phyloP scores from a whole-genome alignment of 768 basidiomycete species.

The Psilocybe sp. region DNA sequence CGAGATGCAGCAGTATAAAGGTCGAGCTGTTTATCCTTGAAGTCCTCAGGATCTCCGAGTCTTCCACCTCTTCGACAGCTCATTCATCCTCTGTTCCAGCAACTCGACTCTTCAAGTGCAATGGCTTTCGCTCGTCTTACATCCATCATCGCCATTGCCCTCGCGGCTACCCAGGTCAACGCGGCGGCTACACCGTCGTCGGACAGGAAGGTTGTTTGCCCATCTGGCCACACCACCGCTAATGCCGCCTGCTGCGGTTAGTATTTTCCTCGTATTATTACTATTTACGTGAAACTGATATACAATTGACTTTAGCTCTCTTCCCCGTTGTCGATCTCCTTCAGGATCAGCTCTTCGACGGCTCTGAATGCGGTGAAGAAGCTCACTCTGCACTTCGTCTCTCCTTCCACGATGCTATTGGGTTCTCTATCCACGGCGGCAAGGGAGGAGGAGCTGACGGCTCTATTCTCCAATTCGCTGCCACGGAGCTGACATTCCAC shows the following conservation, averaged over 20 bases:
- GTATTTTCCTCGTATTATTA: neutral
- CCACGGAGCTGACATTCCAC: slow-evolving; percentile 17
- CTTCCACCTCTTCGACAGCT: too few relatives aligned
- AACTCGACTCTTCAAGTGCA: neutral
- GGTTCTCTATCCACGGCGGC: slow-evolving; percentile 13
- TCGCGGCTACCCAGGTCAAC: slow-evolving; percentile 6
- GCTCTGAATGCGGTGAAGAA: slow-evolving; percentile 28
- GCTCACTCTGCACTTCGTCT: slow-evolving; percentile 16
- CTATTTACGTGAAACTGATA: neutral
- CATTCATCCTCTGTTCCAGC: too few relatives aligned
- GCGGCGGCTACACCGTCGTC: slow-evolving; percentile 9
- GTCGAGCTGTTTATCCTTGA: too few relatives aligned
- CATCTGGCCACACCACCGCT: slow-evolving; percentile 18
- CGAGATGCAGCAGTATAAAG: too few relatives aligned
- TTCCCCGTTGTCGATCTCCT: slow-evolving; percentile 23
- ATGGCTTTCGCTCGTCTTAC: slow-evolving; percentile 14
- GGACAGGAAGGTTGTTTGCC: slow-evolving; percentile 17
- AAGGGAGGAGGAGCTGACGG: slow-evolving; percentile 27
- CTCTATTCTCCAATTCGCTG: slow-evolving; percentile 20
- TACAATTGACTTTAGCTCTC: slow-evolving; percentile 1
- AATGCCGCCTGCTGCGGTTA: slow-evolving; percentile 15
- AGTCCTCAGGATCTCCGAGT: too few relatives aligned
- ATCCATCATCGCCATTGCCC: slow-evolving; percentile 6
- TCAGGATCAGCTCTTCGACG: slow-evolving; percentile 26
- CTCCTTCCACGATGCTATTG: slow-evolving; percentile 19